These are phyloP conservation scores for Davidsoniella neocaledoniae DNA, from an alignment of 2,329 filamentous ascomycete species.

Conservation along the genomic window DNA sequence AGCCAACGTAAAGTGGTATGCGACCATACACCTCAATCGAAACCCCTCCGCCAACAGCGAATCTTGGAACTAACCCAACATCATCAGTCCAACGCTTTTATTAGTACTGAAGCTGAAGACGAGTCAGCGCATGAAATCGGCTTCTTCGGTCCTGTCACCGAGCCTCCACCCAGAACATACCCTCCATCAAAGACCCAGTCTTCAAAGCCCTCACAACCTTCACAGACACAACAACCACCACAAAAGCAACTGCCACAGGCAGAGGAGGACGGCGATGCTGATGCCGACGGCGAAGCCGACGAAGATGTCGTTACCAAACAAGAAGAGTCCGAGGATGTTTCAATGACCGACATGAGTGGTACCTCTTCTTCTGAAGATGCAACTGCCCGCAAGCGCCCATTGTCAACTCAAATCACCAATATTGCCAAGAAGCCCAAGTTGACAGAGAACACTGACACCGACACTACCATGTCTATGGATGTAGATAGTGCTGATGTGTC, in stretches of 20 bases:
- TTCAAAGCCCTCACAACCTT: neutral
- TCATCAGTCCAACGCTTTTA: neutral
- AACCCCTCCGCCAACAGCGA: too few species aligned
- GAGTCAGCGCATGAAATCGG: constrained; percentile 19
- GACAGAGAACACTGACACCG: constrained; percentile 10
- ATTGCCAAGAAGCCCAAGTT: constrained; percentile 11
- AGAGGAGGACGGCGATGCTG: constrained; percentile 22
- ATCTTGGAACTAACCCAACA: neutral
- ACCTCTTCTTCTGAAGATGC: constrained; percentile 5
- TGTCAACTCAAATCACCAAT: constrained; percentile 9
- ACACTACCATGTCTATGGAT: constrained; percentile 32
- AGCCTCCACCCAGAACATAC: constrained; percentile 1
- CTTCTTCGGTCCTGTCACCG: constrained; percentile 35
- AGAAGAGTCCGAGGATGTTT: constrained; percentile 9
- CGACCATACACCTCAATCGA: neutral
- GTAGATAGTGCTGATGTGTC: constrained; percentile 31
- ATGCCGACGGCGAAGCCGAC: constrained; percentile 14
- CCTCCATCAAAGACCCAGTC: constrained; percentile 1
- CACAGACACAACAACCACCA: neutral
- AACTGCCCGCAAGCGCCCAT: constrained; percentile 7
- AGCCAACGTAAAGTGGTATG: constrained; percentile 34
- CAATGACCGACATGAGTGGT: constrained; percentile 6
- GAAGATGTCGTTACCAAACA: constrained; percentile 11
- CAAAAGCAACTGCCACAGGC: too few species aligned
- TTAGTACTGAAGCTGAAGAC: neutral